Evolutionary conservation across 176 grass and related monocot genomes (phyloP), one percentile per base, ranked within the genome.

Genomic region (Melocanna baccifera): DNA sequence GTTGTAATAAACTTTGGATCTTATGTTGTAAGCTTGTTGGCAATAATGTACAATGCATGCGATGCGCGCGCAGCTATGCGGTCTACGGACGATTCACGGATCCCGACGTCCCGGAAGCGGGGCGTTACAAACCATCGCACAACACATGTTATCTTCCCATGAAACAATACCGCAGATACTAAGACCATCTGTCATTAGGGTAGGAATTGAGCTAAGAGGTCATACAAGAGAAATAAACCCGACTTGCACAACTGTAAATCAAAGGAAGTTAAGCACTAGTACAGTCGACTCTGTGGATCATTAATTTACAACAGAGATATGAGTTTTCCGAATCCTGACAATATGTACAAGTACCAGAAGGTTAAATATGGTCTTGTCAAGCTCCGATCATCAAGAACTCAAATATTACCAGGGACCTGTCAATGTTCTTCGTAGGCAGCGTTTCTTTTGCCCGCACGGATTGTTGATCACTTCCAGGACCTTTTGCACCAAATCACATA

Each of bases 391-490:
- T 84, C 43, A 12, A 3, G 23, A 40, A 46, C 71, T 83, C 43
- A 73, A 71, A 66, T 34, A 32, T 92, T 80, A 94, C 93, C 93
- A 94, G 6, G 93, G 93, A 52, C 93, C 87, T 52, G 94, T 96
- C 81, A 87, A 81, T 61, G 94, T 93, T 88, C 94, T 87, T 73
- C 84, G 73, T 84, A 96, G 78, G 88, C 91, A 96, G 29, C 73
- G 77, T 73, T 87, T 96, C 86, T 93, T 96, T 40, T 83, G 81
- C 53, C 68, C 77, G 26, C 71, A 47, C 12, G 87, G 90, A 80
- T 91, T 86, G 57, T 81, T 81, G 37, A 75, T 20, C 34, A 68
- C 61, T 66, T 93, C 88, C 77, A 87, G 12, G 39, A 79, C 80
- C 94, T 96, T 75, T 80, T 13, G 7, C n/a, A 65, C 19, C 39